Conservation (phyloP, 1,284 basidiomycete species). For the Kwoniella shivajii region DNA sequence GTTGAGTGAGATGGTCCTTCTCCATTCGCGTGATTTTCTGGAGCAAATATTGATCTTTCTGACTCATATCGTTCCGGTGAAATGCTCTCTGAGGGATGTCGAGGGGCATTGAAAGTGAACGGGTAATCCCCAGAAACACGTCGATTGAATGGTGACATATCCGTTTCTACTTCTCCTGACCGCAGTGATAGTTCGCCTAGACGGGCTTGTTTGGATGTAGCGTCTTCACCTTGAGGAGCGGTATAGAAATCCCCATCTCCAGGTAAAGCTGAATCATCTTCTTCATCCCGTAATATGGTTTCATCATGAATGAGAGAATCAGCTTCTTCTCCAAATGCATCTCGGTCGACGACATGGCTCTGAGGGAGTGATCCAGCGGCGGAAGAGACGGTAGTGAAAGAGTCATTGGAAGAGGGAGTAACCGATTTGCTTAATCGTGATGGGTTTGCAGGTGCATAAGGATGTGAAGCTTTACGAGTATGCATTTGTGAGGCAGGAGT, state of each 20-base stretch:
- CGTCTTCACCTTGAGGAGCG: slow-evolving; percentile 10
- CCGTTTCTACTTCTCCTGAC: slow-evolving; percentile 41
- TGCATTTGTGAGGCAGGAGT: slow-evolving; percentile 20
- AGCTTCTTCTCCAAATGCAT: slow-evolving; percentile 10
- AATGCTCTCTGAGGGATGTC: slow-evolving; percentile 10
- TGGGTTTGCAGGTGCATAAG: slow-evolving; percentile 49
- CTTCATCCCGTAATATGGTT: slow-evolving; percentile 7
- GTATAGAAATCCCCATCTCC: slow-evolving; percentile 7
- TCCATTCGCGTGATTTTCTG: slow-evolving; percentile 5
- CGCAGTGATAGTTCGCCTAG: slow-evolving; percentile 11
- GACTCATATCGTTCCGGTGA: slow-evolving; percentile 21
- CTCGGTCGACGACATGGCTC: slow-evolving; percentile 2
- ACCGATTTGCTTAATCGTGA: slow-evolving; percentile 52
- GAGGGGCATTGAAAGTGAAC: slow-evolving; percentile 73
- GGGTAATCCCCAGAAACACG: slow-evolving; percentile 59
- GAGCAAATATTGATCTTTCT: slow-evolving; percentile 14
- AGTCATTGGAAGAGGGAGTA: slow-evolving; percentile 40
- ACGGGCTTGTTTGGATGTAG: slow-evolving; percentile 1
- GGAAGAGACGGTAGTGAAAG: slow-evolving; percentile 16
- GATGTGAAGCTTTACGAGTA: slow-evolving; percentile 36
- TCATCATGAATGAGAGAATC: slow-evolving; percentile 17
- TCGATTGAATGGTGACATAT: slow-evolving; percentile 45
- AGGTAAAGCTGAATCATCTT: slow-evolving; percentile 6
- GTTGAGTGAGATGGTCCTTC: slow-evolving; percentile 24
- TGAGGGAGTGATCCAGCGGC: slow-evolving; percentile 6